These are phyloP conservation scores for Fragosphaeria purpurea DNA, from an alignment of 2,329 filamentous ascomycete genomes.

Conservation along the genomic window DNA sequence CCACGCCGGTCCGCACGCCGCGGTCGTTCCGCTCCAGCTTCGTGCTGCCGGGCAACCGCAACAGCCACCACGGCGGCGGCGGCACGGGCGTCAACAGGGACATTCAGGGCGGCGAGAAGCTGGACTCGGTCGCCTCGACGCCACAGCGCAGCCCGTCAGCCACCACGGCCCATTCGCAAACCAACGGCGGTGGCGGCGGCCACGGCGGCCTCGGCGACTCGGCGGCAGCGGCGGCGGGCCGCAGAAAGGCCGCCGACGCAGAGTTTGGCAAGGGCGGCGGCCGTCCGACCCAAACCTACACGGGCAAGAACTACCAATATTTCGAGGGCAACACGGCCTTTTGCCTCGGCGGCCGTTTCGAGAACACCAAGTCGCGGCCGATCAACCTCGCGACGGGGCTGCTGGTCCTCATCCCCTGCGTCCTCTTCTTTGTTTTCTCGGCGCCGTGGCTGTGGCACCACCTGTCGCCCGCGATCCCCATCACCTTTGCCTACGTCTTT, in stretches of 20 bases:
- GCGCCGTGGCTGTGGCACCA: conserved; percentile 79
- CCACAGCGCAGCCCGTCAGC: conserved; percentile 42
- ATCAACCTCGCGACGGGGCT: conserved; percentile 82
- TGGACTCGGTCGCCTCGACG: conserved; percentile 72
- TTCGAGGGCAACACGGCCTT: conserved; percentile 92
- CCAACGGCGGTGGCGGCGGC: conserved; percentile 26
- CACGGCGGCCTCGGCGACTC: conserved; percentile 1
- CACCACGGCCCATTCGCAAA: conserved; percentile 4
- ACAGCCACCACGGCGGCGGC: conserved; percentile 32
- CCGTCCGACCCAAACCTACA: too few relatives aligned
- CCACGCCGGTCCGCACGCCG: conserved; percentile 59
- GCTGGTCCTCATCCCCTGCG: conserved; percentile 66
- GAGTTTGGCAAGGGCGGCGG: background rate
- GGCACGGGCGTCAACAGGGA: conserved; percentile 43
- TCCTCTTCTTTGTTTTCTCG: conserved; percentile 77
- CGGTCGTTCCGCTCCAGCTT: conserved; percentile 70
- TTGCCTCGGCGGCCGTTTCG: conserved; percentile 71
- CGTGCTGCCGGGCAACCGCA: conserved; percentile 47
- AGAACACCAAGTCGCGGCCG: conserved; percentile 79
- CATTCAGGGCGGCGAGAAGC: conserved; percentile 63
- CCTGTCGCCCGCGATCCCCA: conserved; percentile 78
- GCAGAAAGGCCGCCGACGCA: background rate
- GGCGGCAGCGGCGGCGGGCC: background rate
- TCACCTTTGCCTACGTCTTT: conserved; percentile 85
- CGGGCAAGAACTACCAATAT: conserved; percentile 75